These are phyloP conservation scores for Paecilomyces niveus DNA, from an alignment of 2,329 filamentous ascomycete genomes.

Conservation along the genomic window DNA sequence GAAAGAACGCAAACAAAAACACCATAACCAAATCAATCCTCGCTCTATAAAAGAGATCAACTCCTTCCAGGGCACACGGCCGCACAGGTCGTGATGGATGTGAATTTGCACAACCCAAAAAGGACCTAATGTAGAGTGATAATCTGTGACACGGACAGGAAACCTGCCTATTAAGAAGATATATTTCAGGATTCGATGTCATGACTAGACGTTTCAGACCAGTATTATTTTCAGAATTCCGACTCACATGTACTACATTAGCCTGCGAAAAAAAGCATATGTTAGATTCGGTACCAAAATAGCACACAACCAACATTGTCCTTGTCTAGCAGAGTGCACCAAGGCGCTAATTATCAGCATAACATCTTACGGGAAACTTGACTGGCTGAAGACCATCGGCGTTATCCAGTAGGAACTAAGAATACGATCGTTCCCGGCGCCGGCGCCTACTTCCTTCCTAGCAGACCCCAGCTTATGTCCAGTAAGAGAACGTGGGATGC, in stretches of 20 bases:
- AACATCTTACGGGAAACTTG: not conserved
- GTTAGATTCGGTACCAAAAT: not conserved
- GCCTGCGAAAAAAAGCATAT: not conserved
- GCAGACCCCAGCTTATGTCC: not conserved
- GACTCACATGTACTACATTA: not conserved
- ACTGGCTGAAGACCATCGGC: not conserved
- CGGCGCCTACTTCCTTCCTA: not conserved
- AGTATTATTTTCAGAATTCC: not conserved
- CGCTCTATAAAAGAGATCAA: not conserved
- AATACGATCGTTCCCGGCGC: not conserved
- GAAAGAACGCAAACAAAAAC: not conserved
- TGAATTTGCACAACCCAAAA: not conserved
- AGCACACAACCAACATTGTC: not conserved
- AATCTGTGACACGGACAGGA: not conserved
- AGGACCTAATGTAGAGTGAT: not conserved
- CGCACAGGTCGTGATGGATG: not conserved
- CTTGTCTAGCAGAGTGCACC: not conserved
- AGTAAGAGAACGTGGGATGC: not conserved
- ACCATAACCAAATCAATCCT: not conserved
- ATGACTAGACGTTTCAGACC: not conserved
- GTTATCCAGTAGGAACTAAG: not conserved
- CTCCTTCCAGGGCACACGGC: not conserved
- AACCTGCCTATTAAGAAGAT: not conserved
- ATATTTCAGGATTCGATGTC: not conserved
- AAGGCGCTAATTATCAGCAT: not conserved